Conservation (phyloP, 768 basidiomycete genomes). For the Tephrocybe sp. region DNA sequence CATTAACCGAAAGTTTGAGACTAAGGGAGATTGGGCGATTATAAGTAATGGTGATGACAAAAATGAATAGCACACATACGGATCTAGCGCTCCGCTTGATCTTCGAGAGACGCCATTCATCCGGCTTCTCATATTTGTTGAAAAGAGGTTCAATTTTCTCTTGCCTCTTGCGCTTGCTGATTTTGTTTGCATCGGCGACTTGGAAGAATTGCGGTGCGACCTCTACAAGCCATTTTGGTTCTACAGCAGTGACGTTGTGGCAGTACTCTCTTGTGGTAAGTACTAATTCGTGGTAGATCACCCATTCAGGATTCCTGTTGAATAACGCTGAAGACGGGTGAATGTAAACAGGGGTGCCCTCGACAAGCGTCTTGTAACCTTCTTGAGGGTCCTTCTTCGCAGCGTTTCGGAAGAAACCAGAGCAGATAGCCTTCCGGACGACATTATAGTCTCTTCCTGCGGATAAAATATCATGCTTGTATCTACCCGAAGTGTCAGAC, state of each 20-base stretch:
- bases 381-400: conserved; percentile 99
- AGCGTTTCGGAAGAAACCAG: conserved; percentile 96
- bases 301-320: conserved; percentile 96
- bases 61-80: too few relatives aligned
- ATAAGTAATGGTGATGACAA: too few relatives aligned
- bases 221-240: conserved; percentile 98
- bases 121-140: conserved; percentile 94
- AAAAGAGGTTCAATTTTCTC: conserved; percentile 96
- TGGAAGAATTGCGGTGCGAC: conserved; percentile 99
- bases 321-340: conserved; percentile 97
- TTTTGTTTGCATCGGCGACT: conserved; percentile 96
- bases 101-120: conserved; percentile 93
- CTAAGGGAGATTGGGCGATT: conserved; percentile 38
- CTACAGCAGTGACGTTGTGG: conserved; percentile 91
- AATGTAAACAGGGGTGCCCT: conserved; percentile 98
- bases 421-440: conserved; percentile 94
- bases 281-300: conserved; percentile 94
- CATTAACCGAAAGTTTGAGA: conserved; percentile 87
- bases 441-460: conserved; percentile 91
- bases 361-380: conserved; percentile 96
- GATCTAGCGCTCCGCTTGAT: conserved; percentile 90
- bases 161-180: conserved; percentile 93
- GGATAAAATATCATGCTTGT: conserved; percentile 95
- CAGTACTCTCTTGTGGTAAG: conserved; percentile 96
- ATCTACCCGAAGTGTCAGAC: conserved; percentile 43